Base-by-base conservation (phyloP, 1,284 basidiomycete species). In the Trametes sp. region DNA sequence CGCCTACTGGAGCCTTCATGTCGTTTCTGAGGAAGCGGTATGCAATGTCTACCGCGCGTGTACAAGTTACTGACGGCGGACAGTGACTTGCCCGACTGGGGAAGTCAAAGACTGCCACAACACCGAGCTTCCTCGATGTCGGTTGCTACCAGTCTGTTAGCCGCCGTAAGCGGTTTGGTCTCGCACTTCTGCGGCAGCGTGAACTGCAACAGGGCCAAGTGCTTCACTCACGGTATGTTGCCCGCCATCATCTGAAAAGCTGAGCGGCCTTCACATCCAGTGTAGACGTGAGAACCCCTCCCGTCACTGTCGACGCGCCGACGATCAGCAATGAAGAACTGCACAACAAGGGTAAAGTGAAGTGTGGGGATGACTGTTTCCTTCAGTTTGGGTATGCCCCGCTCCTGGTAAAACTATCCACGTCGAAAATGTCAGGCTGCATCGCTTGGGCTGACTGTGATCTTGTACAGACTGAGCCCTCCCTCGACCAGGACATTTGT, bases 111-210 rank as follows among this genome's bases (percentile, higher is more conserved):
- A 4, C 28, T 55, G 14, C 48, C 24, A 16, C 24, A 19, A 16
- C 14, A 36, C n/a, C 42, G 24, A 7, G 9, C 41, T 7, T 16
- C 14, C 16, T 16, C 42, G 10, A 45, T 5, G n/a, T 5, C 42
- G 16, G 46, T 42, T 9, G 8, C 51, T 9, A n/a, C 23, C 21
- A 16, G 28, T 13, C 1, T 54, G 19, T 26, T 54, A 8, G 1
- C 38, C 3, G 33, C 46, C 14, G 31, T 61, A 13, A 38, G 55
- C n/a, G 21, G 28, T 19, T 19, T 51, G 10, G 19, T 13, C 19
- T 11, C 41, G 16, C 10, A 53, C 21, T 78, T 79, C 46, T 81
- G 78, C 54, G 65, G 73, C 7, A 75, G 71, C 58, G 61, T 74
- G 6, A 70, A 69, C 44, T 81, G 74, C 51, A 28, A 70, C 7